These are phyloP conservation scores for Bathelium albidoporum DNA, from an alignment of 495 filamentous ascomycete genomes.

Conservation along the genomic window DNA sequence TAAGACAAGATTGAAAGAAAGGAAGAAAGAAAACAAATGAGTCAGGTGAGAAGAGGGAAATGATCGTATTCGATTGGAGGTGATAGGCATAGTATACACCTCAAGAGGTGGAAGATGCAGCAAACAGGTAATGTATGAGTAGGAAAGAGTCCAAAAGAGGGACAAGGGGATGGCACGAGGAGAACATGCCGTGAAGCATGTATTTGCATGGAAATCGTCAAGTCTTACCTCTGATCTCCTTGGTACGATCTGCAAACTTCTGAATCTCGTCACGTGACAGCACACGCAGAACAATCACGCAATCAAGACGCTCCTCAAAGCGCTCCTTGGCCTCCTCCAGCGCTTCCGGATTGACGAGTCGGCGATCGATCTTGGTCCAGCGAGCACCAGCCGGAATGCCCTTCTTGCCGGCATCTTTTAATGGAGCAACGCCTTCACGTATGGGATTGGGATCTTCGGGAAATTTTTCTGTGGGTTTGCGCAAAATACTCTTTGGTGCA, in stretches of 20 bases:
- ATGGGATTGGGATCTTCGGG: constrained; percentile 68
- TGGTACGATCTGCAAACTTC: constrained; percentile 62
- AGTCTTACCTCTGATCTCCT: constrained; percentile 59
- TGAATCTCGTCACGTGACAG: constrained; percentile 75
- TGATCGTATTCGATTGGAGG: no score
- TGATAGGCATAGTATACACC: no score
- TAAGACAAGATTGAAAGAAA: no score
- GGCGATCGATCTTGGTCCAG: constrained; percentile 82
- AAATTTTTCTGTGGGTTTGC: constrained; percentile 61
- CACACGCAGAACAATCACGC: constrained; percentile 75
- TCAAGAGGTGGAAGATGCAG: no score
- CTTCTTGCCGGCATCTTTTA: constrained; percentile 52
- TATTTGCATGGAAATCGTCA: neutral
- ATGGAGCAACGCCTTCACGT: constrained; percentile 79
- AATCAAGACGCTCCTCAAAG: constrained; percentile 69
- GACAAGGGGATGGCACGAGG: neutral
- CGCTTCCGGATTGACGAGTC: constrained; percentile 73
- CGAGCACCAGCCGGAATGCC: constrained; percentile 67
- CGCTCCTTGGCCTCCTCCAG: constrained; percentile 67
- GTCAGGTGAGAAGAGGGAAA: no score
- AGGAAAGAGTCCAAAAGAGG: no score
- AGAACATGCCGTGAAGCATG: no score
- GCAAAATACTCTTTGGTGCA: constrained; percentile 61
- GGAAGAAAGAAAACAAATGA: no score
- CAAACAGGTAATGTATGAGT: no score